Evolutionary conservation across 139 green algal species (phyloP).

Genomic region (Eudorina sp.): DNA sequence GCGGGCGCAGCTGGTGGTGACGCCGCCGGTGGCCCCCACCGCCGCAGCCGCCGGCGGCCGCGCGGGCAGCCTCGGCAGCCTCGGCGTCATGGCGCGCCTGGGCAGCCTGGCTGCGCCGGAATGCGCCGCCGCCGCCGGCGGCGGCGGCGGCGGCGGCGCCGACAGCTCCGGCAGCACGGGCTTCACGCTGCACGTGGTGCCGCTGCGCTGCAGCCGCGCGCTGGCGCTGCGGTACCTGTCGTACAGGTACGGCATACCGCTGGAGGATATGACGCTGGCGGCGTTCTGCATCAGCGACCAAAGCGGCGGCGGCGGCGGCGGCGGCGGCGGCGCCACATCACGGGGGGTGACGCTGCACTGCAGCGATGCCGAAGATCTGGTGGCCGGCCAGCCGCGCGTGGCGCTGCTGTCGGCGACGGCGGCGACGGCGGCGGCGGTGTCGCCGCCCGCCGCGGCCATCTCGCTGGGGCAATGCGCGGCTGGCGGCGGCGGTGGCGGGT

Average conservation of each 20-base stretch:
- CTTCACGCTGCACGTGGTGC: conserved; percentile 84
- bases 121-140: neutral
- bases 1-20: conserved; percentile 56
- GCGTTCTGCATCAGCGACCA: conserved; percentile 17
- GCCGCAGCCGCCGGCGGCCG: neutral
- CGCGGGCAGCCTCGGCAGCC: neutral
- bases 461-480: neutral
- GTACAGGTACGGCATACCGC: conserved; percentile 53
- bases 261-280: conserved; percentile 66
- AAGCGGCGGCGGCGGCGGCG: neutral
- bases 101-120: neutral
- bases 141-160: neutral
- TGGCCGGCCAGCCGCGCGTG: conserved; percentile 69
- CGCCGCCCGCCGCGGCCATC: neutral
- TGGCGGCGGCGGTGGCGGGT: neutral
- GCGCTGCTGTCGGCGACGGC: conserved; percentile 45
- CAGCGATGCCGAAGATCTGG: conserved; percentile 69
- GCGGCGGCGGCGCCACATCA: neutral
- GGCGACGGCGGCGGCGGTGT: neutral
- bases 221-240: conserved; percentile 86
- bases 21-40: conserved; percentile 5
- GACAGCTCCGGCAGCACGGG: neutral
- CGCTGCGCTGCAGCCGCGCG: conserved; percentile 78
- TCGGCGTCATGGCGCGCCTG: neutral
- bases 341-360: neutral